Percentiles rank a stretch among this genome's conserved stretches.
Evolutionary conservation across 2,329 filamentous ascomycete genomes (phyloP).

Genomic region (Niveomyces coronatus): DNA sequence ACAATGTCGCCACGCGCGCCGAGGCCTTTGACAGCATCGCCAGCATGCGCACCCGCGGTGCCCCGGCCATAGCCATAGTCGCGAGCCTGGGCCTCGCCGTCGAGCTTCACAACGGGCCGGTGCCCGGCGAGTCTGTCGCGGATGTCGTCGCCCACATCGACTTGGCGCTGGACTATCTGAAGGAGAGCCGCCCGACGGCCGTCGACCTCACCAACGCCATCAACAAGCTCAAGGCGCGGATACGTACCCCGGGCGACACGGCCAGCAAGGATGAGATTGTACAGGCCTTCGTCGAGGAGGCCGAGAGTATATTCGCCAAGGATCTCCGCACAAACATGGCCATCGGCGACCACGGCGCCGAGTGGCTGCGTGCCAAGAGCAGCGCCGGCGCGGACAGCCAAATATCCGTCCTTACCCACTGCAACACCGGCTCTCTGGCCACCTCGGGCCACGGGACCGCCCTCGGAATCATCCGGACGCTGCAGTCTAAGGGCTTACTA

Average conservation of each 20-base stretch:
- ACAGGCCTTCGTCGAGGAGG: constrained; percentile 62
- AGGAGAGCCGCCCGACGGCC: constrained; percentile 83
- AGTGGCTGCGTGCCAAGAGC: constrained; percentile 63
- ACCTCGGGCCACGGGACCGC: constrained; percentile 98
- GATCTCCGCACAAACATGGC: constrained; percentile 80
- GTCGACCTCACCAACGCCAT: constrained; percentile 92
- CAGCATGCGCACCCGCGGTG: constrained; percentile 66
- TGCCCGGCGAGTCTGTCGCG: constrained; percentile 31
- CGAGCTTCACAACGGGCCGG: constrained; percentile 53
- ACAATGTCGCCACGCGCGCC: constrained; percentile 56
- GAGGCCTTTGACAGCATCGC: constrained; percentile 78
- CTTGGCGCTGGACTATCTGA: constrained; percentile 72
- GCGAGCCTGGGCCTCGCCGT: constrained; percentile 81
- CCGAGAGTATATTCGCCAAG: constrained; percentile 77
- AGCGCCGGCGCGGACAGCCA: constrained; percentile 34
- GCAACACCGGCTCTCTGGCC: constrained; percentile 93
- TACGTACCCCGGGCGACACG: constrained; percentile 38
- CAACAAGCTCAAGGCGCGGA: constrained; percentile 59
- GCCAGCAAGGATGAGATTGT: constrained; percentile 43
- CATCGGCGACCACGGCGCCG: constrained; percentile 74
- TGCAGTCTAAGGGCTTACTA: constrained; percentile 56
- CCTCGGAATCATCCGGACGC: constrained; percentile 80
- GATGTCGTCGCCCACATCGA: constrained; percentile 64
- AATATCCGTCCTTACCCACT: constrained; percentile 87
- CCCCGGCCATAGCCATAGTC: constrained; percentile 96